phyloP scores from a whole-genome alignment of 495 filamentous ascomycete genomes.

The Podospora conica region DNA sequence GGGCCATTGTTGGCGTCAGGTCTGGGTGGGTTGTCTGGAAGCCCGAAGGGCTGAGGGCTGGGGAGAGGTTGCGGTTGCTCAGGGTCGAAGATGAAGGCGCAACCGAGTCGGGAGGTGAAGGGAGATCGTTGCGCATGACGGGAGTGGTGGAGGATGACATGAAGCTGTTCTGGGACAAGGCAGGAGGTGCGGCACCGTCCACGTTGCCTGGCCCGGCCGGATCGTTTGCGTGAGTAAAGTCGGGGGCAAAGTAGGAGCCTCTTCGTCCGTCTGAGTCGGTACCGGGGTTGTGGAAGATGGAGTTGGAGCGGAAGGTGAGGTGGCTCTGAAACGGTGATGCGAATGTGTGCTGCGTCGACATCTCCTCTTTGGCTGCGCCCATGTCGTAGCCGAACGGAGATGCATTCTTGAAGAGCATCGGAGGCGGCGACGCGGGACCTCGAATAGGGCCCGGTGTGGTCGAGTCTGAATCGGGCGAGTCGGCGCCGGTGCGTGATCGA shows the following conservation, averaged over 20 bases:
- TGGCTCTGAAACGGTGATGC: constrained; percentile 31
- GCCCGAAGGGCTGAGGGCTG: constrained; percentile 2
- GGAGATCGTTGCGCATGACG: constrained; percentile 7
- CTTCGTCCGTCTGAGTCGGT: constrained; percentile 43
- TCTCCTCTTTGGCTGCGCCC: constrained; percentile 35
- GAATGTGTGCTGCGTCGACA: constrained; percentile 23
- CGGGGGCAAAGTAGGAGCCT: constrained; percentile 50
- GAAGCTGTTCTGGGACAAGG: constrained; percentile 12
- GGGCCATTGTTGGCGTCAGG: constrained; percentile 19
- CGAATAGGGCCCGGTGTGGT: constrained; percentile 21
- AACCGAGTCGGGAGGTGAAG: constrained; percentile 29
- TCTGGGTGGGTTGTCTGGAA: constrained; percentile 15
- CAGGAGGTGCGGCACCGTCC: constrained; percentile 16
- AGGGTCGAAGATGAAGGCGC: constrained; percentile 14
- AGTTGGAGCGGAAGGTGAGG: constrained; percentile 48
- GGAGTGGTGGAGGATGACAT: constrained; percentile 5
- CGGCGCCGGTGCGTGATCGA: constrained; percentile 42
- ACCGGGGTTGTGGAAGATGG: constrained; percentile 47
- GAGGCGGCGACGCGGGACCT: constrained; percentile 12
- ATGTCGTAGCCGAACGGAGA: constrained; percentile 51
- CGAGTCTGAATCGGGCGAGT: constrained; percentile 37
- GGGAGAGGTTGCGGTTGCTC: constrained; percentile 16
- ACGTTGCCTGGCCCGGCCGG: constrained; percentile 13
- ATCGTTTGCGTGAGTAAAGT: constrained; percentile 32
- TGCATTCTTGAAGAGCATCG: constrained; percentile 30